Base-by-base conservation (phyloP, 306 rosid species). In the Lablab purpureus region DNA sequence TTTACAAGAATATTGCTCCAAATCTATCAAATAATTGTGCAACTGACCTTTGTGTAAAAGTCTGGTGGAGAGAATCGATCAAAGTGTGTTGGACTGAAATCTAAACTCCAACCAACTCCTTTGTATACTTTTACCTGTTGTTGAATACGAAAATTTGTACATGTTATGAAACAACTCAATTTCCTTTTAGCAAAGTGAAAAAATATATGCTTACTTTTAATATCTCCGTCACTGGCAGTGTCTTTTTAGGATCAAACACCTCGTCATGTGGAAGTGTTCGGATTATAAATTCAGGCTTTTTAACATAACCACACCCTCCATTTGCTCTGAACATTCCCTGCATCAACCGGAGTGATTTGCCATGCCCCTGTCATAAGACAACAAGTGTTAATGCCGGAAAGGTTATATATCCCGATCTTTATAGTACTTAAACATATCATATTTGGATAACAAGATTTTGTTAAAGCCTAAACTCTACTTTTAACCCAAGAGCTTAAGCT, bases 281-380 rank as follows among this genome's bases (percentile, higher is more conserved):
- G 76, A 88, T 55, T 54, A 94, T 84, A 82, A 88, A 87, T 23
- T 84, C 91, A 6, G 98, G 97, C 64, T 89, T 94, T 70, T 89
- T 94, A 65, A 94, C 83, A 77, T 89, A 92, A 66, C 98, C 98
- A 68, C 97, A 89, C 41, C 89, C 95, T 69, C 98, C 98, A 76
- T 94, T 94, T 64, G 90, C 91, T 87, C 85, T 89, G 68, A 92
- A 94, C 97, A 94, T 92, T 81, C 97, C 98, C 36, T 86, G 92
- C 98, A 92, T 91, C 77, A 65, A 59, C 90, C 94, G 73, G 4
- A 92, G 91, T 51, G 88, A 85, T 88, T 88, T 94, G 1, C 88
- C 97, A 73, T 86, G 84, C 25, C 97, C 95, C 98, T 94, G 73
- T 67, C 67, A 36, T 4, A 56, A 62, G 19, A 75, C 56, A 72